Base-by-base conservation (phyloP, 495 filamentous ascomycete genomes). In the Neurospora sp. region DNA sequence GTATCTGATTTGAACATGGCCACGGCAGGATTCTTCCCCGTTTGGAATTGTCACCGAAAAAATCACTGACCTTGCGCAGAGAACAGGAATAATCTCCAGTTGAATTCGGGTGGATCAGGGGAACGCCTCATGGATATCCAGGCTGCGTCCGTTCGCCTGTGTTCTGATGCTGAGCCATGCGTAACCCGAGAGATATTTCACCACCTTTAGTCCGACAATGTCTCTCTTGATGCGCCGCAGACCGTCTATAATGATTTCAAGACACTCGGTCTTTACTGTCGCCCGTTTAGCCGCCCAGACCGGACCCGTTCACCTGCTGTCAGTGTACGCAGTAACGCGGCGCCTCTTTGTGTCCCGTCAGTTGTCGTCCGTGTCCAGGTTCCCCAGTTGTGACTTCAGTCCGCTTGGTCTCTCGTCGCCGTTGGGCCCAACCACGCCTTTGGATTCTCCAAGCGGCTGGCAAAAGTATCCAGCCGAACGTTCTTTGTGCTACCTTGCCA, bases 401-500 rank as follows among this genome's bases (percentile, higher is more conserved):
- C 47, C 47, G 47, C 47, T 59, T 59, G 47, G 47, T 59, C 53
- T 61, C 53, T 61, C 12, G 53, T 14, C 53, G 53, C 53, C 27
- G 53, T 61, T 35, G 22, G 10, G 53, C 20, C 45, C n/a, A 53
- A 22, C 45, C 20, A 59, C 47, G 20, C 1, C 47, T 59, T 59
- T 14, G 53, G 27, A 65, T 18, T 16, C 27, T 65, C 27, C 27
- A 65, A 65, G 53, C 53, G 27, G 27, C 53, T 65, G 53, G 27
- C 27, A 31, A 61, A 31, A 31, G 47, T 8, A 61, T 7, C 4
- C 12, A 61, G 53, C 53, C 53, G 53, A 65, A 65, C 53, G 12
- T 65, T 65, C 53, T 65, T 65, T 65, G 53, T 65, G 53, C 53
- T 65, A 14, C 72, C 70, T 35, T 37, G 73, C 39, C 70, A 69